Evolutionary conservation across 2,329 filamentous ascomycete genomes (phyloP).

Genomic region (Penicillium sp.): DNA sequence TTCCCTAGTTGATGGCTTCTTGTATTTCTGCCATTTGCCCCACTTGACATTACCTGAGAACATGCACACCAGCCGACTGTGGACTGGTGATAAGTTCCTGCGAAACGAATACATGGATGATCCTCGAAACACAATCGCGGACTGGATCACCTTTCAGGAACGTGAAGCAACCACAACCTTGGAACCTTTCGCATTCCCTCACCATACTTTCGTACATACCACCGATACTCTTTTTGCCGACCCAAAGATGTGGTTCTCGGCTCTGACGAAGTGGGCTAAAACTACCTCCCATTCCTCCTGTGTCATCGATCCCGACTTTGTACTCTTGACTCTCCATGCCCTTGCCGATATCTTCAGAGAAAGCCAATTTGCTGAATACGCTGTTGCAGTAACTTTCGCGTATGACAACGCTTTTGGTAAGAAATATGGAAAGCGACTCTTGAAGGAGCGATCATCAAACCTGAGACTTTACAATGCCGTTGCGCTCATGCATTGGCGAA

Average conservation of each 20-base stretch:
- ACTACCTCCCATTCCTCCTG: slow-evolving; percentile 29
- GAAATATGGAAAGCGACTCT: slow-evolving; percentile 68
- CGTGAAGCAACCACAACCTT: slow-evolving; percentile 10
- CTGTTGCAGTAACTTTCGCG: slow-evolving; percentile 63
- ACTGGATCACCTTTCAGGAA: slow-evolving; percentile 25
- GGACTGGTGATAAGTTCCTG: slow-evolving; percentile 56
- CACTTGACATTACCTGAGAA: slow-evolving; percentile 39
- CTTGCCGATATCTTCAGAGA: slow-evolving; percentile 50
- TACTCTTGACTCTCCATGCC: slow-evolving; percentile 56
- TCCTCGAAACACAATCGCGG: slow-evolving; percentile 20
- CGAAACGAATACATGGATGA: slow-evolving; percentile 41
- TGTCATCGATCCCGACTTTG: slow-evolving; percentile 46
- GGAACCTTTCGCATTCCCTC: slow-evolving; percentile 35
- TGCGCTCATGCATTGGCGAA: slow-evolving; percentile 65
- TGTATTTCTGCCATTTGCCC: slow-evolving; percentile 66
- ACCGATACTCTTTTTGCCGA: slow-evolving; percentile 56
- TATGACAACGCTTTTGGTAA: slow-evolving; percentile 57
- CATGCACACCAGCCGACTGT: slow-evolving; percentile 33
- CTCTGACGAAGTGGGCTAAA: slow-evolving; percentile 34
- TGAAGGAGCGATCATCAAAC: slow-evolving; percentile 67
- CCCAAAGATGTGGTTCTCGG: slow-evolving; percentile 48
- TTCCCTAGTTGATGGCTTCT: slow-evolving; percentile 66
- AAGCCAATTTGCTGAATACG: slow-evolving; percentile 63
- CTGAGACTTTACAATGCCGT: slow-evolving; percentile 75
- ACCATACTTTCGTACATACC: slow-evolving; percentile 42